A percentile compares a stretch with the other conserved stretches of the same genome.
These are phyloP conservation scores for Nicotiana knightiana DNA, from an alignment of 257 asterid genomes.

Conservation along the genomic window DNA sequence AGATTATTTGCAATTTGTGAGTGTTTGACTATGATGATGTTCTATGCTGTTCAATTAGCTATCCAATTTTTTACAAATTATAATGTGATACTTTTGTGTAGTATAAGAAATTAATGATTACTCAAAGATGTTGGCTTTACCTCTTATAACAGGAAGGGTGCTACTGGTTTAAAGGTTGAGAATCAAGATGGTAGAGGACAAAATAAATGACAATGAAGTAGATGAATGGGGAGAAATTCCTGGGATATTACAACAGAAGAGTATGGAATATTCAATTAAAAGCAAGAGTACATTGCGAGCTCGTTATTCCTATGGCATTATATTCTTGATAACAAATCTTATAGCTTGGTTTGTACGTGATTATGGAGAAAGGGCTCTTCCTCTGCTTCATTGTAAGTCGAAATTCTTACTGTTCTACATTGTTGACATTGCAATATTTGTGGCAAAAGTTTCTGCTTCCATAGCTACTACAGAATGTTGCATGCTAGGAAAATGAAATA, in stretches of 20 bases:
- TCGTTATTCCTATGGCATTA: constrained; percentile 69
- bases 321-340: constrained; percentile 56
- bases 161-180: constrained; percentile 24
- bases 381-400: constrained; percentile 64
- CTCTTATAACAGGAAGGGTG: constrained; percentile 30
- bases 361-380: constrained; percentile 60
- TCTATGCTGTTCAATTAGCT: neutral
- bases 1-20: neutral
- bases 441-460: neutral
- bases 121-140: neutral
- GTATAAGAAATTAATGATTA: neutral
- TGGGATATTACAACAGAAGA: constrained; percentile 22
- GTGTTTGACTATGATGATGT: constrained; percentile 9
- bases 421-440: neutral
- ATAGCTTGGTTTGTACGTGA: constrained; percentile 87
- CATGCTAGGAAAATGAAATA: neutral
- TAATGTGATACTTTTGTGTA: neutral
- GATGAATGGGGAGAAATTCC: constrained; percentile 14
- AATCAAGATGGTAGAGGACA: constrained; percentile 21
- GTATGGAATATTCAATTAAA: constrained; percentile 20
- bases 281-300: constrained; percentile 62
- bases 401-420: neutral
- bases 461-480: neutral
- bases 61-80: neutral
- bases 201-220: constrained; percentile 20